A percentile compares a stretch with the other conserved stretches of the same genome.
Conservation (phyloP, 257 asterid genomes). For the Leptodermis oblonga region DNA sequence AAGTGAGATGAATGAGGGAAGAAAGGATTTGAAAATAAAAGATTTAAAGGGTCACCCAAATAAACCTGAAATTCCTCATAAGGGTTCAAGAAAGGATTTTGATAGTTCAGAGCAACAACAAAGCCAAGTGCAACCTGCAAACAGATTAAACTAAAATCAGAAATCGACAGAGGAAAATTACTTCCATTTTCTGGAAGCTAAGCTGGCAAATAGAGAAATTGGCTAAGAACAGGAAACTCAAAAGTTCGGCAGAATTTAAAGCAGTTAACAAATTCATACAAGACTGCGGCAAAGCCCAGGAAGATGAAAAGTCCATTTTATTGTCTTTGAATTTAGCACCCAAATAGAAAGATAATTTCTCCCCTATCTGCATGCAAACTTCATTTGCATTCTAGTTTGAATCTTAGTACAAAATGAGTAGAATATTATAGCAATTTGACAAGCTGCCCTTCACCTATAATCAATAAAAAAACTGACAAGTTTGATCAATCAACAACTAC, state of each 20-base stretch:
- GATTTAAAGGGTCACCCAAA: background rate
- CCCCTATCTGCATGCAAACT: background rate
- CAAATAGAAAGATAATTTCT: background rate
- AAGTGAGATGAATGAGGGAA: slow-evolving; percentile 6
- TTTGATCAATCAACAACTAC: background rate
- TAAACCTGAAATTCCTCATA: slow-evolving; percentile 96
- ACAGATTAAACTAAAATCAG: background rate
- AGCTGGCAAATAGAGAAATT: background rate
- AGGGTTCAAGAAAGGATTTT: slow-evolving; percentile 83
- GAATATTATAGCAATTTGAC: background rate
- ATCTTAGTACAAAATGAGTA: background rate
- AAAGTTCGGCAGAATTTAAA: background rate
- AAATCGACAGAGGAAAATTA: background rate
- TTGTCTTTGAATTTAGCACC: background rate
- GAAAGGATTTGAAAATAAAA: slow-evolving; percentile 12
- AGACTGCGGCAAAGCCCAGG: background rate
- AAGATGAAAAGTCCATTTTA: slow-evolving; percentile 1
- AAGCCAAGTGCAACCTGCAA: slow-evolving; percentile 80
- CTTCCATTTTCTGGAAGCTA: background rate
- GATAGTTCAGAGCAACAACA: slow-evolving; percentile 84
- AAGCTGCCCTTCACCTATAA: background rate
- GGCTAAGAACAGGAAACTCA: background rate
- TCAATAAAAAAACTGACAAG: background rate
- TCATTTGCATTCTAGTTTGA: background rate
- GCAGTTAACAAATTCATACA: background rate